Base-by-base conservation (phyloP, 139 green algal genomes). In the Zygnema circumcarinatum region DNA sequence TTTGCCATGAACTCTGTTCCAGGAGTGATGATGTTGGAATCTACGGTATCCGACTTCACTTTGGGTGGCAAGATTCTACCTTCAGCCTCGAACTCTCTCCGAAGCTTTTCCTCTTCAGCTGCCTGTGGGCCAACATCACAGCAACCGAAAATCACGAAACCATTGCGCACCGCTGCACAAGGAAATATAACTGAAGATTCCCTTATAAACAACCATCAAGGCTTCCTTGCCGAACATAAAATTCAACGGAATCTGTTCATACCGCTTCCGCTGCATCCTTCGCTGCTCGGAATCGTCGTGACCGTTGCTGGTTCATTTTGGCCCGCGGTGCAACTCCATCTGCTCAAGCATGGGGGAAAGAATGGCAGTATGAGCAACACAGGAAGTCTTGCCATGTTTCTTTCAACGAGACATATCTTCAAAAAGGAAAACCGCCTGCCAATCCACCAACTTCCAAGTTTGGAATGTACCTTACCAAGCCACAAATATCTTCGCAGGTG, bases 291-390 rank as follows among this genome's bases (percentile, higher is more conserved):
- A 99, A 99, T 35, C 97, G 94, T 20, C 97, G 92, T 2, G 94
- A 97, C 7, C 97, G 93, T 93, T 99, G 97, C 94, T 99, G 97
- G 93, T 99, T 99, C 97, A 99, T 99, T 93, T 99, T 99, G 31
- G 97, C 97, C 22, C 97, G 93, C 0, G 97, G 97, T 0, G 97
- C 97, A 31, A 98, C 96, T 76, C 97, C 97, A 88, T 99, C 95
- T 98, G 91, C 56, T 78, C 1, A 2, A 29, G 2, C 41, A 82
- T 33, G 62, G 32, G 42, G 1, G 32, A 89, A 16, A 1, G 25
- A 83, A 53, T 68, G 20, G 76, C 31, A 2, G 36, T 2, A 29
- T 38, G 22, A 81, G 38, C 1, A 84, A 52, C 32, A 78, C 76
- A 84, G 31, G 25, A 1, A 38, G 74, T 31, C 47, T 1, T 81